These are phyloP conservation scores for Trichophyton mentagrophytes DNA, from an alignment of 2,329 filamentous ascomycete genomes.

Conservation along the genomic window DNA sequence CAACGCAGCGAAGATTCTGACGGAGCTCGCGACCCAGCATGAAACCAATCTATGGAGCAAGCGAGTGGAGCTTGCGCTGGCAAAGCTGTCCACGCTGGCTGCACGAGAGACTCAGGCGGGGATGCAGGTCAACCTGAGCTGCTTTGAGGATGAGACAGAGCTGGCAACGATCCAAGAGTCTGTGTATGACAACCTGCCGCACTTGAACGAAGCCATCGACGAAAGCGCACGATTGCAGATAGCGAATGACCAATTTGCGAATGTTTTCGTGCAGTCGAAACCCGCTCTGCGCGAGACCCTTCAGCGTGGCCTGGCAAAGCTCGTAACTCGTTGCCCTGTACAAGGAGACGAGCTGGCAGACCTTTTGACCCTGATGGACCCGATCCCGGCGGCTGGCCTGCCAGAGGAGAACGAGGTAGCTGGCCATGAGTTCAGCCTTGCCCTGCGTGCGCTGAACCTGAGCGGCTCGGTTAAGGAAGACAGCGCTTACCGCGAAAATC, in stretches of 20 bases:
- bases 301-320: conserved; percentile 52
- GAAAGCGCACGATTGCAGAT: conserved; percentile 64
- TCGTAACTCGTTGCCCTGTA: conserved; percentile 61
- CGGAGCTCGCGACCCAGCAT: conserved; percentile 54
- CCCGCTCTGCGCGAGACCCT: conserved; percentile 60
- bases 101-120: conserved; percentile 32
- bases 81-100: conserved; percentile 67
- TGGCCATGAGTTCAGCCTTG: conserved; percentile 58
- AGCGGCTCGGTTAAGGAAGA: conserved; percentile 43
- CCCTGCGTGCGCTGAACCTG: conserved; percentile 45
- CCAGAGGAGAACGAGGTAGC: conserved; percentile 39
- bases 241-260: conserved; percentile 53
- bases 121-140: conserved; percentile 33
- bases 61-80: conserved; percentile 80
- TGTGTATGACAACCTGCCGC: conserved; percentile 59
- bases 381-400: conserved; percentile 28
- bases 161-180: conserved; percentile 68
- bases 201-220: conserved; percentile 62
- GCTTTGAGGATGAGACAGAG: conserved; percentile 51
- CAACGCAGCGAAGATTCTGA: conserved; percentile 57
- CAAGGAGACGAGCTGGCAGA: conserved; percentile 43
- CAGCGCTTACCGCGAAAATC: conserved; percentile 43
- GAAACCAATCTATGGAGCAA: conserved; percentile 84
- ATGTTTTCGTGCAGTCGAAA: conserved; percentile 43
- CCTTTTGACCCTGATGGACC: conserved; percentile 62